Percentiles rank a stretch among this genome's conserved stretches.
These are phyloP conservation scores for Debaryomyces robertsiae DNA, from an alignment of 1,139 yeast species.

Conservation along the genomic window DNA sequence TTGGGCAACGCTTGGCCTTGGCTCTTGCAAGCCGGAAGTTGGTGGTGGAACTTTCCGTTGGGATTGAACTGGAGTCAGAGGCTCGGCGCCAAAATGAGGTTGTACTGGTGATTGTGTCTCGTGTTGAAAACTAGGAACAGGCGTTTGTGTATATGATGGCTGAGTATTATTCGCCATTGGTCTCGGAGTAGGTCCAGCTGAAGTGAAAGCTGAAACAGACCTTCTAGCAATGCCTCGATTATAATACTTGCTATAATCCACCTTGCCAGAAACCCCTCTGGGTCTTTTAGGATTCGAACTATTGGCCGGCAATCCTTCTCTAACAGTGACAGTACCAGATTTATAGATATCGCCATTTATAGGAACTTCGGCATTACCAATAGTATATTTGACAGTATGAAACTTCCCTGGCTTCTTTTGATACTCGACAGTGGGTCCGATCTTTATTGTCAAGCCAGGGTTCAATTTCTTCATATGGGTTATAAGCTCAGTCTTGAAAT, in stretches of 20 bases:
- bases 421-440: slow-evolving; percentile 76
- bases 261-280: slow-evolving; percentile 39
- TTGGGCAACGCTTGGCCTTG: neutral
- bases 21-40: slow-evolving; percentile 14
- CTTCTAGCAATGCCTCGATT: slow-evolving; percentile 32
- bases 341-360: slow-evolving; percentile 73
- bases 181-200: slow-evolving; percentile 15
- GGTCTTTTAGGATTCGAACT: slow-evolving; percentile 77
- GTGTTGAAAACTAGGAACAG: slow-evolving; percentile 9
- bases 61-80: slow-evolving; percentile 8
- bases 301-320: slow-evolving; percentile 75
- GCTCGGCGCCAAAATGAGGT: slow-evolving; percentile 8
- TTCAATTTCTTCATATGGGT: slow-evolving; percentile 72
- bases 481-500: slow-evolving; percentile 86
- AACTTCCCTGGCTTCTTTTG: slow-evolving; percentile 89
- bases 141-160: slow-evolving; percentile 10
- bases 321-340: slow-evolving; percentile 83
- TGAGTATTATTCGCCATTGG: neutral
- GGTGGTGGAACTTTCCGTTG: slow-evolving; percentile 28
- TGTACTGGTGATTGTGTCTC: slow-evolving; percentile 9
- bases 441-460: slow-evolving; percentile 58
- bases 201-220: slow-evolving; percentile 12
- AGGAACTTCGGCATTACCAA: slow-evolving; percentile 61
- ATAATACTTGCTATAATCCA: slow-evolving; percentile 48
- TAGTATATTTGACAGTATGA: slow-evolving; percentile 70